Evolutionary conservation across 805 yeast genomes (phyloP).

Genomic region (Ogataea paradorogensis): DNA sequence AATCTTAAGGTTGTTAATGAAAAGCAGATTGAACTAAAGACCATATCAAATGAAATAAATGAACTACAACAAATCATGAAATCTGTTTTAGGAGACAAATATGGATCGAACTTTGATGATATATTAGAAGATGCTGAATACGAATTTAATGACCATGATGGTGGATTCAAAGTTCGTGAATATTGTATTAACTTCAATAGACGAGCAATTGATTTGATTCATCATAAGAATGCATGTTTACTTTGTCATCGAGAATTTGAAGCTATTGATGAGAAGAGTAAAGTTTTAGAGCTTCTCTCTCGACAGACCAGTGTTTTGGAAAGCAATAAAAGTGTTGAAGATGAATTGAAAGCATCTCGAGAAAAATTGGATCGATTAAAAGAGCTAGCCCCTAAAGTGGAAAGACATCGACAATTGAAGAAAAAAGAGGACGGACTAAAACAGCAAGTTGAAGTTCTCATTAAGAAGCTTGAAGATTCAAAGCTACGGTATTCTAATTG

Average conservation of each 20-base stretch:
- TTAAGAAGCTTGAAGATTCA: neutral
- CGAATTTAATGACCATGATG: slow-evolving; percentile 57
- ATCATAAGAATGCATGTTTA: slow-evolving; percentile 56
- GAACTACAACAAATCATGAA: slow-evolving; percentile 2
- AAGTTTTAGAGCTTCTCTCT: slow-evolving; percentile 24
- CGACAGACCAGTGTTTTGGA: slow-evolving; percentile 24
- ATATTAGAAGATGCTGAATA: slow-evolving; percentile 56
- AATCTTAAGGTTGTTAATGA: too few relatives aligned
- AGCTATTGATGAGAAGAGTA: slow-evolving; percentile 26
- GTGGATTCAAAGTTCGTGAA: slow-evolving; percentile 63
- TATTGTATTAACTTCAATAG: slow-evolving; percentile 69
- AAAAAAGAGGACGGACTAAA: slow-evolving; percentile 3
- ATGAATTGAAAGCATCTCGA: slow-evolving; percentile 28
- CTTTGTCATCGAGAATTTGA: slow-evolving; percentile 71
- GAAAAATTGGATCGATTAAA: slow-evolving; percentile 28
- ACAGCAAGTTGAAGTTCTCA: neutral
- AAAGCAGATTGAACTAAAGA: neutral
- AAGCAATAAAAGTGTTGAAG: slow-evolving; percentile 17
- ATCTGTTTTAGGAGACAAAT: slow-evolving; percentile 26
- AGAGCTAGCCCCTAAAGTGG: slow-evolving; percentile 29
- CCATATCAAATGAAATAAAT: neutral
- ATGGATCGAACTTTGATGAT: slow-evolving; percentile 43
- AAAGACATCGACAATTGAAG: slow-evolving; percentile 15
- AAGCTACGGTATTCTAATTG: neutral
- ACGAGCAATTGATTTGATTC: slow-evolving; percentile 65